These are phyloP conservation scores for Pseudocercospora eumusae DNA, from an alignment of 2,329 filamentous ascomycete species.

Conservation along the genomic window DNA sequence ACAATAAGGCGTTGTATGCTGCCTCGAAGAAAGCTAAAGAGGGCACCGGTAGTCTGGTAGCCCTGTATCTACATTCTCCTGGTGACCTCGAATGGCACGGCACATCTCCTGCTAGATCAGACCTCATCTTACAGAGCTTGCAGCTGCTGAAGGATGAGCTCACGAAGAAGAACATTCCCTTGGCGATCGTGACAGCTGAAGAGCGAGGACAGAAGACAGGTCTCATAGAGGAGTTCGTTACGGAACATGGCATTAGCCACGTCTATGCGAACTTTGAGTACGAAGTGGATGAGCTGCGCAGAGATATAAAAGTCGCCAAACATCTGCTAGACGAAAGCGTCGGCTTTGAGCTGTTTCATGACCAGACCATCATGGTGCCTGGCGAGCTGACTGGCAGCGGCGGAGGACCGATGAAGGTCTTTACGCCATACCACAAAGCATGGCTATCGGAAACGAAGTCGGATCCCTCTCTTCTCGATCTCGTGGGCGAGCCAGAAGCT, in stretches of 20 bases:
- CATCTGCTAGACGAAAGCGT: conserved; percentile 40
- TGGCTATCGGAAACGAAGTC: conserved; percentile 50
- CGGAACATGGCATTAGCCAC: conserved; percentile 49
- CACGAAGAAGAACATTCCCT: conserved; percentile 51
- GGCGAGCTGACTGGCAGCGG: conserved; percentile 46
- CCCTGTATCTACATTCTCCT: conserved; percentile 51
- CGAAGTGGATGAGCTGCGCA: conserved; percentile 81
- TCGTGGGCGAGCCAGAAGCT: conserved; percentile 44
- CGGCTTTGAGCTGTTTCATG: conserved; percentile 50
- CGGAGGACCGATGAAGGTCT: conserved; percentile 54
- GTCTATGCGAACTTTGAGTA: conserved; percentile 69
- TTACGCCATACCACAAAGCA: conserved; percentile 53
- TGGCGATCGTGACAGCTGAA: conserved; percentile 49
- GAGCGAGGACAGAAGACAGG: conserved; percentile 48
- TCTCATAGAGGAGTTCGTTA: conserved; percentile 47
- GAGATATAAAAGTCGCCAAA: conserved; percentile 50
- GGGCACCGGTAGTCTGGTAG: conserved; percentile 47
- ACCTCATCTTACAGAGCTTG: conserved; percentile 52
- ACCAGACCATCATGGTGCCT: conserved; percentile 53
- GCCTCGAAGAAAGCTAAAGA: conserved; percentile 51
- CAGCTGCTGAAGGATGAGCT: conserved; percentile 50
- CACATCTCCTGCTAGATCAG: conserved; percentile 51
- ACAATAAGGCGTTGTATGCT: conserved; percentile 52
- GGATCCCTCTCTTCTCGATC: conserved; percentile 48
- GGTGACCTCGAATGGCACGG: conserved; percentile 55